Evolutionary conservation across 1,284 basidiomycete genomes (phyloP).

Genomic region (Marasmius fiardii): DNA sequence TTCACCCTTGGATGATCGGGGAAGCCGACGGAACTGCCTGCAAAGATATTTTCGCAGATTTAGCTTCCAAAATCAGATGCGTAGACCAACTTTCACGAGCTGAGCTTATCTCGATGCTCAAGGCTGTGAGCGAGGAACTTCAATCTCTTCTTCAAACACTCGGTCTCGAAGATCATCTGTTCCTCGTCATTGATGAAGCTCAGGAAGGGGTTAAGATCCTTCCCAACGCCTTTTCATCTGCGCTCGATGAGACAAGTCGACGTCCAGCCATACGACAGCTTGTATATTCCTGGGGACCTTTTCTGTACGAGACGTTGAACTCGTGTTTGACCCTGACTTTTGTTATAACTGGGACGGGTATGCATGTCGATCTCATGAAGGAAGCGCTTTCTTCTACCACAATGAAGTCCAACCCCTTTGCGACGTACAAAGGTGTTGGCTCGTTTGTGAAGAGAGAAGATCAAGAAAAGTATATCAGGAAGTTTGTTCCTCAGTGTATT

Average conservation of each 20-base stretch:
- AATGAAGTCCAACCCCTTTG: neutral
- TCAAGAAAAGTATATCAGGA: neutral
- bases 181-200: neutral
- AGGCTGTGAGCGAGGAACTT: neutral
- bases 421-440: neutral
- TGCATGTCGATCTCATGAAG: neutral
- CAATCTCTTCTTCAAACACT: neutral
- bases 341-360: conserved; percentile 7
- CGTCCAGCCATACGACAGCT: neutral
- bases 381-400: conserved; percentile 5
- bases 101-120: neutral
- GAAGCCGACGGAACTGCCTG: neutral
- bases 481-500: neutral
- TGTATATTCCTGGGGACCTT: neutral
- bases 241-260: neutral
- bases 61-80: neutral
- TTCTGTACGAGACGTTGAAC: neutral
- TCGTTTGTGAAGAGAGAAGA: neutral
- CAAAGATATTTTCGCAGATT: neutral
- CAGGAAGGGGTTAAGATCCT: neutral
- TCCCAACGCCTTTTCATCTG: neutral
- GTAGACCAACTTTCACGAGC: neutral
- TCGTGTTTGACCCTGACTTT: neutral
- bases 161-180: neutral
- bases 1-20: neutral